Base-by-base conservation (phyloP, 768 basidiomycete species). In the Tylopilus balloui region DNA sequence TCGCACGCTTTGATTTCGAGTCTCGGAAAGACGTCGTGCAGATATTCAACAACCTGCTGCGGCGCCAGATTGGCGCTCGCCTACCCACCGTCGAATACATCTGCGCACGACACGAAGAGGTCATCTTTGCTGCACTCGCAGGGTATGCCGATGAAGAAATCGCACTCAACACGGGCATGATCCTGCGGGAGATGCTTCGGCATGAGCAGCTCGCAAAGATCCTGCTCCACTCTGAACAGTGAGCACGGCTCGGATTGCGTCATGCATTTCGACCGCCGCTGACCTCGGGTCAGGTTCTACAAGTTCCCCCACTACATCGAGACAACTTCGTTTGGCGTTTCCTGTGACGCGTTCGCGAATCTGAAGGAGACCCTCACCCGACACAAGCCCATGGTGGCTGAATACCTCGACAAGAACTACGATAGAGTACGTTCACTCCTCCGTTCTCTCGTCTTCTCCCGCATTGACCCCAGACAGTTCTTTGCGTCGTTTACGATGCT, bases 21-120 rank as follows among this genome's bases (percentile, higher is more conserved):
- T 85, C 92, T 24, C 79, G 91, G 49, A 88, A 88, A 67, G 88
- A 89, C 54, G 86, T 88, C 29, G 86, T 87, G 0, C 85, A 88
- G 69, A 86, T 88, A 58, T 88, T 88, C 76, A 96, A 93, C 69
- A 86, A 92, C 57, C 81, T 99, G 17, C 72, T 88, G 23, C 78
- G 86, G 40, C 79, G 96, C 40, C 93, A 97, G 69, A 96, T 99
- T 58, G 96, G 96, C 34, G 77, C 86, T 4, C 82, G 95, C 37
- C 87, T 83, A 72, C 96, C 96, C n/a, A 98, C 96, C 0, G 93
- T 98, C 41, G 96, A 99, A 57, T 93, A 96, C 60, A 80, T 98
- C 14, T 78, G 77, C 8, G 79, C 80, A 31, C 87, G 88, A 60
- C 84, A 78, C 9, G 86, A 83, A 47, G 78, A 87, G 27, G 77